These are phyloP conservation scores for Phytopythium sindhum DNA, from an alignment of 352 stramenopile genomes.

Conservation along the genomic window DNA sequence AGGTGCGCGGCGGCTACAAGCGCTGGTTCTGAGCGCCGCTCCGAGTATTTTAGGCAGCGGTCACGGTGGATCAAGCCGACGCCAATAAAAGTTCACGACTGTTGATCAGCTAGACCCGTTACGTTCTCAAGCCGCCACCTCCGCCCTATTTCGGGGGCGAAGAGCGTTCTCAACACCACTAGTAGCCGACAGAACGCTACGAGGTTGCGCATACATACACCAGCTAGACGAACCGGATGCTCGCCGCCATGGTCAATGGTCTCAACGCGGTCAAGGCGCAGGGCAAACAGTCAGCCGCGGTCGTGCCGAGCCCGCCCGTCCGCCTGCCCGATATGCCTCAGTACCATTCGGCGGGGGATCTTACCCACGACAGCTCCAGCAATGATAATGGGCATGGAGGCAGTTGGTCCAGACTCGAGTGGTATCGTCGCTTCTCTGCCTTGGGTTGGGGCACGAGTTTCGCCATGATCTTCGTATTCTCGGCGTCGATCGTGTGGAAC, in stretches of 20 bases:
- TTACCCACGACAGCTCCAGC: background rate
- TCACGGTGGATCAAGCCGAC: background rate
- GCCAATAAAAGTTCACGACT: background rate
- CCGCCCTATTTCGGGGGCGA: background rate
- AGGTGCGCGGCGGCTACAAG: constrained; percentile 52
- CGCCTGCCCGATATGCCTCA: constrained; percentile 1
- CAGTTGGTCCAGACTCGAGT: background rate
- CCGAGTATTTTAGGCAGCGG: background rate
- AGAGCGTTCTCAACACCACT: background rate
- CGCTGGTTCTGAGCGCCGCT: constrained; percentile 36
- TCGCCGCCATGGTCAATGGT: background rate
- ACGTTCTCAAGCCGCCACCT: background rate
- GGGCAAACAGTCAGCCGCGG: background rate
- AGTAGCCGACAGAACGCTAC: background rate
- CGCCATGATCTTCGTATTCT: constrained; percentile 17
- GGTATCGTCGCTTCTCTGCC: constrained; percentile 9
- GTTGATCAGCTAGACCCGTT: background rate
- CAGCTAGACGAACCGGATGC: background rate
- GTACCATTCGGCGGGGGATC: background rate
- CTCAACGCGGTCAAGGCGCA: background rate
- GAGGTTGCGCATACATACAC: background rate
- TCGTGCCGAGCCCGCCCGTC: background rate
- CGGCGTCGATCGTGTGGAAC: constrained; percentile 24
- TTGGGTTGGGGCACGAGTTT: constrained; percentile 16
- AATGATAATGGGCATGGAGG: background rate